Evolutionary conservation across 331 rosid species (phyloP).

Genomic region (Ulmus americana): DNA sequence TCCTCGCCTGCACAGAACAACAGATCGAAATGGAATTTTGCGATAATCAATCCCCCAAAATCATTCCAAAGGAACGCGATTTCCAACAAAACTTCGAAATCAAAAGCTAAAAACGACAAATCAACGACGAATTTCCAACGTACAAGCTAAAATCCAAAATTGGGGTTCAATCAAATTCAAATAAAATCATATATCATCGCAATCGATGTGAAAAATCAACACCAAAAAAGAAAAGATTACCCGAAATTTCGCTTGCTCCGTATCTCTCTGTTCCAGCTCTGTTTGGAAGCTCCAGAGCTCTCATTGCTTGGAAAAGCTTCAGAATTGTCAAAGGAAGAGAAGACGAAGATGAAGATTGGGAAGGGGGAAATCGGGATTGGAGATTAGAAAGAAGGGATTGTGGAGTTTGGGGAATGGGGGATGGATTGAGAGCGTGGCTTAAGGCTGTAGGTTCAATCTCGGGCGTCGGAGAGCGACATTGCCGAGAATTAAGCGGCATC

Average conservation of each 20-base stretch:
- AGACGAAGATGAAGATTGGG: constrained; percentile 1
- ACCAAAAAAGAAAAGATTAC: constrained; percentile 10
- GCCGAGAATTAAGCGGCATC: constrained; percentile 53
- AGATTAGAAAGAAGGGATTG: not conserved
- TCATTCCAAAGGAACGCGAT: constrained; percentile 1
- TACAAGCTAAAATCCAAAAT: constrained; percentile 15
- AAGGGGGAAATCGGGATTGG: constrained; percentile 1
- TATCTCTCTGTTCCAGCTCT: constrained; percentile 17
- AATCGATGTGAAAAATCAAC: not conserved
- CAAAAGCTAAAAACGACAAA: constrained; percentile 13
- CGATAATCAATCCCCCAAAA: constrained; percentile 14
- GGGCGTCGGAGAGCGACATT: constrained; percentile 46
- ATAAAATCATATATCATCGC: not conserved
- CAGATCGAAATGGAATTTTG: constrained; percentile 16
- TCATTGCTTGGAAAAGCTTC: constrained; percentile 18
- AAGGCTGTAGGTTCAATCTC: constrained; percentile 37
- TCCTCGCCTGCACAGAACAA: constrained; percentile 25
- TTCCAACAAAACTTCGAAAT: constrained; percentile 21
- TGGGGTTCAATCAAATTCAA: constrained; percentile 8
- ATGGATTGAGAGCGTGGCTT: constrained; percentile 30
- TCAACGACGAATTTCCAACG: not conserved
- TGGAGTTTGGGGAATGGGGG: constrained; percentile 10
- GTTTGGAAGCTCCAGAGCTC: constrained; percentile 19
- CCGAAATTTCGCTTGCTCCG: constrained; percentile 18
- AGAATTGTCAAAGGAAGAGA: not conserved